Percentiles rank a stretch among this genome's conserved stretches.
phyloP scores from a whole-genome alignment of 495 filamentous ascomycete genomes.

The Aspergillus funiculosus region DNA sequence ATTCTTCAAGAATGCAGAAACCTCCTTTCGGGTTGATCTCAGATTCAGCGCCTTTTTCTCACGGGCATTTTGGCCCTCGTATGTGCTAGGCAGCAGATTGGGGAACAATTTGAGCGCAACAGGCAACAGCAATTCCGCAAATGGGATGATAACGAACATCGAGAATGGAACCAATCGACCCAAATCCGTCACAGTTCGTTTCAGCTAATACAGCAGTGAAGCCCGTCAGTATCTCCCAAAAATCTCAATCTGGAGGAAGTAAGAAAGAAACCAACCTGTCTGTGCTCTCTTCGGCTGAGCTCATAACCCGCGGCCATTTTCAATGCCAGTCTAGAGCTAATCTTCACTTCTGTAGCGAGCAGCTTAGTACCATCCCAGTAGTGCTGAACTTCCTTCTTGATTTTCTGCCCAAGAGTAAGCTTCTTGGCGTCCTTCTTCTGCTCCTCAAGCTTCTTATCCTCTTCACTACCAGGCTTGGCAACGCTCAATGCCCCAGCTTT shows the following conservation, averaged over 20 bases:
- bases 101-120: slow-evolving; percentile 92
- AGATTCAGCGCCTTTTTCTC: slow-evolving; percentile 80
- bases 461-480: slow-evolving; percentile 38
- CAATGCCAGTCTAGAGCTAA: slow-evolving; percentile 81
- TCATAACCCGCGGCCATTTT: slow-evolving; percentile 99
- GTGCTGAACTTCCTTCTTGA: slow-evolving; percentile 86
- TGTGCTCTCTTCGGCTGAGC: slow-evolving; percentile 84
- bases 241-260: neutral
- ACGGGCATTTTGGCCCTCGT: slow-evolving; percentile 84
- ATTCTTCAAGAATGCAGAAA: slow-evolving; percentile 82
- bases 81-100: slow-evolving; percentile 93
- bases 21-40: slow-evolving; percentile 84
- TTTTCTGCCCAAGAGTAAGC: slow-evolving; percentile 79
- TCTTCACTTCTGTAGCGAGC: slow-evolving; percentile 84
- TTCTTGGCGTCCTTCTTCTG: slow-evolving; percentile 75
- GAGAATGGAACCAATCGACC: slow-evolving; percentile 92
- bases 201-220: slow-evolving; percentile 56
- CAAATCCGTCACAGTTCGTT: slow-evolving; percentile 88
- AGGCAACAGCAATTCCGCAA: slow-evolving; percentile 91
- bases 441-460: slow-evolving; percentile 52
- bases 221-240: neutral
- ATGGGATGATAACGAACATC: slow-evolving; percentile 93
- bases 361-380: slow-evolving; percentile 99
- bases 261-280: slow-evolving; percentile 51
- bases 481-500: slow-evolving; percentile 43